phyloP scores from a whole-genome alignment of 2,329 filamentous ascomycete genomes.

The Arachnomyces sp. region DNA sequence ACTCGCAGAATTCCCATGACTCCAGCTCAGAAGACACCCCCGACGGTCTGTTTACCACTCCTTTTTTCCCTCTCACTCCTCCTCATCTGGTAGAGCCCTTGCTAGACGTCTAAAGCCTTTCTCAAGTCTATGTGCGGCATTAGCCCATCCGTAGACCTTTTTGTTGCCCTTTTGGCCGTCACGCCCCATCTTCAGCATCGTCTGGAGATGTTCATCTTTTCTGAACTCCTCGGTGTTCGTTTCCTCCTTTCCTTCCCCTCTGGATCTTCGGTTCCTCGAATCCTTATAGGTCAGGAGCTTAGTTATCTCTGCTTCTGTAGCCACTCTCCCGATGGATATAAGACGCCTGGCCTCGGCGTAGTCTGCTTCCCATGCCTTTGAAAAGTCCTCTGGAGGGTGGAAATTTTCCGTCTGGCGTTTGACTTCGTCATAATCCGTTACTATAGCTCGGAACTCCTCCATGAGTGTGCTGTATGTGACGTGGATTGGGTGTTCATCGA shows the following conservation, averaged over 20 bases:
- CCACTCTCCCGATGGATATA: conserved; percentile 11
- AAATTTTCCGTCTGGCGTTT: conserved; percentile 3
- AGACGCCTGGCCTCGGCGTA: conserved; percentile 12
- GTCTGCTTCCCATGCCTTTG: conserved; percentile 9
- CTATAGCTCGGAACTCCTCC: conserved; percentile 6
- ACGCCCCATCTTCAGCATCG: conserved; percentile 15
- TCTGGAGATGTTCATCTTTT: conserved; percentile 13
- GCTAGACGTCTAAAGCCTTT: conserved; percentile 10
- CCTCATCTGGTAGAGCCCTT: conserved; percentile 8
- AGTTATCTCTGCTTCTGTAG: conserved; percentile 10
- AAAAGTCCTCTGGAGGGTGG: conserved; percentile 6
- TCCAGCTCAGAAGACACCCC: not conserved
- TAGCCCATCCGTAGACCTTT: conserved; percentile 12
- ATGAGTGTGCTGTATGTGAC: conserved; percentile 6
- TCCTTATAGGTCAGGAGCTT: conserved; percentile 9
- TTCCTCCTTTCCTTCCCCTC: not conserved
- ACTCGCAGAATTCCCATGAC: not conserved
- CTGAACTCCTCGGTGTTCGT: conserved; percentile 3
- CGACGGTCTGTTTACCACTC: not conserved
- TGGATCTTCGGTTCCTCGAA: conserved; percentile 1
- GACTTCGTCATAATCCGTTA: conserved; percentile 10
- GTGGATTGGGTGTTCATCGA: conserved; percentile 8
- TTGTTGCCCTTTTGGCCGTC: not conserved
- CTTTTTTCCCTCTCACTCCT: not conserved
- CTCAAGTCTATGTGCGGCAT: conserved; percentile 10